A percentile compares a stretch with the other conserved stretches of the same genome.
phyloP scores from a whole-genome alignment of 306 rosid genomes.

The Psophocarpus tetragonolobus region DNA sequence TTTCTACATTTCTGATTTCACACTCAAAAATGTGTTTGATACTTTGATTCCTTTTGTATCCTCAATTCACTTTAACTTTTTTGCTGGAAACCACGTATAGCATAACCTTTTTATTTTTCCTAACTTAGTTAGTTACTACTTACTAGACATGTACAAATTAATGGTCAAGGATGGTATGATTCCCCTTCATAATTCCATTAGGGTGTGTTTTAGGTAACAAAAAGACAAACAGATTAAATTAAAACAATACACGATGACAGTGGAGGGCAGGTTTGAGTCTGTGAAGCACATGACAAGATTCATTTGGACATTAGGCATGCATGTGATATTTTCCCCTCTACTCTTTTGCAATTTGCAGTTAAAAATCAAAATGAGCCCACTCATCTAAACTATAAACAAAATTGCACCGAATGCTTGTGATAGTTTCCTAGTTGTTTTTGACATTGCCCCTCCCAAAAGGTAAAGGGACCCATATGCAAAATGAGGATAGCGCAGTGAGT shows the following conservation, averaged over 20 bases:
- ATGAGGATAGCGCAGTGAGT: background rate
- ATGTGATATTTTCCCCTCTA: background rate
- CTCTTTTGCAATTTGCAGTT: conserved; percentile 28
- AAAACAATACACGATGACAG: background rate
- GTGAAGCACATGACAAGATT: conserved; percentile 12
- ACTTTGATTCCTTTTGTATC: conserved; percentile 1
- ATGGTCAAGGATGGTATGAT: background rate
- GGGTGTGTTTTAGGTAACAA: conserved; percentile 32
- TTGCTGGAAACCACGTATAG: conserved; percentile 38
- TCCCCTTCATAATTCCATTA: conserved; percentile 2
- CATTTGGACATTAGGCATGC: background rate
- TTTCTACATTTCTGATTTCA: background rate
- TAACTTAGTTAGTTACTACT: conserved; percentile 34
- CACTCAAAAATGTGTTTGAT: background rate
- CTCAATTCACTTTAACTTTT: conserved; percentile 21
- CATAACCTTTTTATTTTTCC: background rate
- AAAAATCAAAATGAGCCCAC: conserved; percentile 26
- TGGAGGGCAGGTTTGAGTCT: background rate
- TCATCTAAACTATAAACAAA: background rate
- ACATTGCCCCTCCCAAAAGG: background rate
- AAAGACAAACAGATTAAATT: conserved; percentile 17
- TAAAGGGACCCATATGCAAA: background rate
- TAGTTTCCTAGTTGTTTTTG: background rate
- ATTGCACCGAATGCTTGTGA: conserved; percentile 5
- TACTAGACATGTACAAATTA: conserved; percentile 16